Evolutionary conservation across 2,329 filamentous ascomycete genomes (phyloP), one percentile per base, ranked within the genome.

Genomic region (Aspergillus fijiensis): DNA sequence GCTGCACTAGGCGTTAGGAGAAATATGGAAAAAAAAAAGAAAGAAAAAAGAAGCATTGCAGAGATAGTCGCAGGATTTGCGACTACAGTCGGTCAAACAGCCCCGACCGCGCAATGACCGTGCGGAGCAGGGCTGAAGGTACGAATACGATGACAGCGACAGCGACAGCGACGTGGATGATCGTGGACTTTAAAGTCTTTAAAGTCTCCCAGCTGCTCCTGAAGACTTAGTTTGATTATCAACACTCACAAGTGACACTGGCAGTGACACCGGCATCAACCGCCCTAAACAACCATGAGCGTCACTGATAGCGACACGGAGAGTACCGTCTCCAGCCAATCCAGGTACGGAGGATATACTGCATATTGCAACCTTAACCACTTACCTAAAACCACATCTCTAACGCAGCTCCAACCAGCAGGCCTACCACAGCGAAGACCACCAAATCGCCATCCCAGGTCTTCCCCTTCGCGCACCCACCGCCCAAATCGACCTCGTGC

Each of bases 401-500:
- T 42, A 47, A 51, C 4, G 39, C 48, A 2, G 25, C 19, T 50
- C n/a, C 49, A 55, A 35, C 12, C 33, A 12, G 33, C 33, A 48
- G 35, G 23, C 9, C 25, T 33, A 55, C n/a, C 5, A 23, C 5
- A 31, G 25, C 51, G 39, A 51, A 52, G 53, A n/a, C 39, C 54
- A 2, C 58, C 51, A 59, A 56, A 19, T 55, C 59, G 27, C 57
- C 57, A 25, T 42, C 50, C 21, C 57, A 70, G 64, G 69, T 67
- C 31, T 74, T 74, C 58, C 65, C 68, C 47, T 66, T 74, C 35
- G 72, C 72, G 10, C 68, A 66, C 31, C 72, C 71, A 12, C 68
- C 72, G 5, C 68, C 71, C 12, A 74, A 72, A 66, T 68, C 67
- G 23, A 61, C 55, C 14, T 48, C 55, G 19, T 57, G 63, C 6